phyloP scores from a whole-genome alignment of 306 rosid species.

The Spatholobus suberectus region DNA sequence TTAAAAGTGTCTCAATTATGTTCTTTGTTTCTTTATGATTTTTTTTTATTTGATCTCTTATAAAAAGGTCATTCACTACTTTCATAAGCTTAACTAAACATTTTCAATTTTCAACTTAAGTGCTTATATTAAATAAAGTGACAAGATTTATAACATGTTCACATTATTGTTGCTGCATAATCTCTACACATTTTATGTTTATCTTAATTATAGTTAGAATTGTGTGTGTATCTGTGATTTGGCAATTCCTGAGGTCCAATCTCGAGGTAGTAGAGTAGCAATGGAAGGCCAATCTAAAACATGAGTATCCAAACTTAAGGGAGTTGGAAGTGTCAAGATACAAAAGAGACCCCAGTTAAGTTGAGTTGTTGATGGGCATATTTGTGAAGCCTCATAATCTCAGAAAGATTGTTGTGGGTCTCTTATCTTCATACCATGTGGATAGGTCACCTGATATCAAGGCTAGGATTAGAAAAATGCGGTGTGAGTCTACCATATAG shows the following conservation, averaged over 20 bases:
- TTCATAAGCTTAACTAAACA: neutral
- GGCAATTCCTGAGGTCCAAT: neutral
- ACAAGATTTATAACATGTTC: neutral
- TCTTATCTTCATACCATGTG: neutral
- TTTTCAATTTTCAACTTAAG: neutral
- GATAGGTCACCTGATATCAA: neutral
- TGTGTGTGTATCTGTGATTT: neutral
- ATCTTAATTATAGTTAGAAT: neutral
- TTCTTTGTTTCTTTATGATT: too few species aligned
- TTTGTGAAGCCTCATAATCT: conserved; percentile 8
- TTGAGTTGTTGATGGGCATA: neutral
- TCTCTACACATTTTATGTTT: neutral
- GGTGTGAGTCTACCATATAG: neutral
- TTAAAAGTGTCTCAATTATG: too few species aligned
- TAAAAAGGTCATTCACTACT: neutral
- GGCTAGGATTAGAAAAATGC: neutral
- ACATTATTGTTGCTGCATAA: neutral
- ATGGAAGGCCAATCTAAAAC: neutral
- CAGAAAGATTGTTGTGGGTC: neutral
- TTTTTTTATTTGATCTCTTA: too few species aligned
- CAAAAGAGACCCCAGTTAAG: conserved; percentile 10
- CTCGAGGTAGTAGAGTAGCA: neutral
- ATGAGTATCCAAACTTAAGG: neutral
- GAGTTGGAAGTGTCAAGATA: conserved; percentile 27
- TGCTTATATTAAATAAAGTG: neutral